Conservation (phyloP, 192 early-diverging fungal species). For the Linderina pennispora region DNA sequence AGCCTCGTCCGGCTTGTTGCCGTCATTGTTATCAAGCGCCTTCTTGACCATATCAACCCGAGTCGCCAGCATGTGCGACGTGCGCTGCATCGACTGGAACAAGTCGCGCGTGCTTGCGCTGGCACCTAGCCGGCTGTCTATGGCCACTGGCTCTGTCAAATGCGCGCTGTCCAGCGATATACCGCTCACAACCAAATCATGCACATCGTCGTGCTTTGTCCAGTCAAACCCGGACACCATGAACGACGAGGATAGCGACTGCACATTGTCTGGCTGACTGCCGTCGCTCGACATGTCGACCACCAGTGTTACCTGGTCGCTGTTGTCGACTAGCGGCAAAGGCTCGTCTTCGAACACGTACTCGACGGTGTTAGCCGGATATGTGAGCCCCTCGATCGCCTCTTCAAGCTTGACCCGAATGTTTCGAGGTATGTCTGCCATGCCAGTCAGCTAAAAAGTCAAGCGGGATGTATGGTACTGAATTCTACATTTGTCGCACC, state of each 20-base stretch:
- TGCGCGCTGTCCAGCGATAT: too few species aligned
- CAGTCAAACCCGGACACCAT: conserved; percentile 35
- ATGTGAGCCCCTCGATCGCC: conserved; percentile 16
- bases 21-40: too few species aligned
- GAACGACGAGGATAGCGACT: conserved; percentile 28
- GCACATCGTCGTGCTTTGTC: too few species aligned
- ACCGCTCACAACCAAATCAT: too few species aligned
- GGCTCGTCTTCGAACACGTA: conserved; percentile 39
- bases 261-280: conserved; percentile 5
- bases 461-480: too few species aligned
- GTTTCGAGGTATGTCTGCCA: conserved; percentile 2
- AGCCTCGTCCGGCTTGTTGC: too few species aligned
- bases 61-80: conserved; percentile 17
- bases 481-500: too few species aligned
- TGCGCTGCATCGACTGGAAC: conserved; percentile 29
- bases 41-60: conserved; percentile 14
- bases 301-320: conserved; percentile 12
- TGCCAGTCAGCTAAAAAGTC: too few species aligned
- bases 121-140: neutral
- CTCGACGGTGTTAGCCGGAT: conserved; percentile 11
- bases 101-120: neutral
- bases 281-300: conserved; percentile 34
- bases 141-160: too few species aligned
- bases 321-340: conserved; percentile 18
- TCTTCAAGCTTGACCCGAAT: conserved; percentile 32